Base-by-base conservation (phyloP, 768 basidiomycete genomes). In the Phylloporus rhodoxanthus region DNA sequence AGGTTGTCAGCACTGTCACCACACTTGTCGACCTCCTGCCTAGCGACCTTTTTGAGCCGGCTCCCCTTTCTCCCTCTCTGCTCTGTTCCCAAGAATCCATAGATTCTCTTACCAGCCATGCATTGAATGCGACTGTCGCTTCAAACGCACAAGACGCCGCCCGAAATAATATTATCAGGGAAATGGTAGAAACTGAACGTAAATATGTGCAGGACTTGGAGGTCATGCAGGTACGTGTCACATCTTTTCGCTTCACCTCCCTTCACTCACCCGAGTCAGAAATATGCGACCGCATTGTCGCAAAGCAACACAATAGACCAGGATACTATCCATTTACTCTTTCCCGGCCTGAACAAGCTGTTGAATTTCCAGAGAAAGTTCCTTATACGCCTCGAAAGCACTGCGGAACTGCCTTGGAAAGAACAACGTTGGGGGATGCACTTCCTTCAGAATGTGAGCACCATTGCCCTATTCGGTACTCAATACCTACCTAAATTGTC, bases 161-260 rank as follows among this genome's bases (percentile, higher is more conserved):
- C 19, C 76, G 88, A 47, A 82, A 81, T 66, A 86, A 87, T 56
- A 86, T 87, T 53, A 79, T 93, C 52, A 79, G 80, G 61, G 96
- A 99, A 70, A 82, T 97, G 58, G 80, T 98, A 42, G 88, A 91
- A 68, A 97, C 92, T 0, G 96, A 99, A 68, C 84, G 91, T 58
- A 92, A 92, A 71, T 98, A 91, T 67, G 95, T 98, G 5, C 87
- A 91, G 68, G 96, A 98, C 70, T 74, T 99, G 55, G 93, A 96
- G 67, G 84, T 92, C 61, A 88, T 98, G 78, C 93, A 95, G 80
- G 93, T 91, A 57, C 61, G 84, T 64, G 26, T 0, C 20, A 3
- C 42, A 45, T 53, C 7, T 15, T 45, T 23, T 52, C 44, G 14
- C 53, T 39, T 19, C 48, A 48, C 19, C 33, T 5, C 37, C 21